Percentiles rank a stretch among this genome's conserved stretches.
phyloP scores from a whole-genome alignment of 2,329 filamentous ascomycete genomes.

The Beauveria sp. region DNA sequence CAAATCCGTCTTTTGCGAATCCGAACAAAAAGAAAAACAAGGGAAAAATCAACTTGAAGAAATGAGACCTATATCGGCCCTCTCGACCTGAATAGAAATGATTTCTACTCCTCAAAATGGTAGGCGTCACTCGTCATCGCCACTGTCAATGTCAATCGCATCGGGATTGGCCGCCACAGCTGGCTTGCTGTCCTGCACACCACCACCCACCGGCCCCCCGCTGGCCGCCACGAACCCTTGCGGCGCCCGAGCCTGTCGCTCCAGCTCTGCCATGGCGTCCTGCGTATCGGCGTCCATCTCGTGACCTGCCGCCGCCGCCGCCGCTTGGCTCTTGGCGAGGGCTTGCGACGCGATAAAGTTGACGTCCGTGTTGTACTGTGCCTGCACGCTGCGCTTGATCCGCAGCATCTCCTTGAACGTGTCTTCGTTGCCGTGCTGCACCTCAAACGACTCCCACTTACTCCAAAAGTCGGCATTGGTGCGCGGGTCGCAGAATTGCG shows the following conservation, averaged over 20 bases:
- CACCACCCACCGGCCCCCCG: constrained; percentile 59
- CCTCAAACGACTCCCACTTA: constrained; percentile 96
- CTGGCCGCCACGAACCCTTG: constrained; percentile 87
- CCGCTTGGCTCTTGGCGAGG: constrained; percentile 70
- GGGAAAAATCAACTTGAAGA: too few relatives aligned
- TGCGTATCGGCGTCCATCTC: constrained; percentile 49
- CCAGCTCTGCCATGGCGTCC: constrained; percentile 75
- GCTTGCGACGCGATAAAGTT: constrained; percentile 97
- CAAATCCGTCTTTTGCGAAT: too few relatives aligned
- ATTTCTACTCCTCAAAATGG: background rate
- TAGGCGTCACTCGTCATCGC: constrained; percentile 48
- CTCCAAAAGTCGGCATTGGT: constrained; percentile 88
- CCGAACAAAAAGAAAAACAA: too few relatives aligned
- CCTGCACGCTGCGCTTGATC: constrained; percentile 94
- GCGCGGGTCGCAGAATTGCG: constrained; percentile 92
- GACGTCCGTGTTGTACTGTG: constrained; percentile 97
- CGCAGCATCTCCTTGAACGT: constrained; percentile 99
- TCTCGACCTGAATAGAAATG: background rate
- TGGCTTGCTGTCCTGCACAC: constrained; percentile 21
- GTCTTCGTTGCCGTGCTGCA: constrained; percentile 96
- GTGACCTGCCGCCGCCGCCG: constrained; percentile 38
- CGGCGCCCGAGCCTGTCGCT: constrained; percentile 80
- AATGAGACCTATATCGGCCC: background rate
- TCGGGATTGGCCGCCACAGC: constrained; percentile 65
- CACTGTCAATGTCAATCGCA: constrained; percentile 70